These are phyloP conservation scores for Plantago coronopus DNA, from an alignment of 305 asterid species.

Conservation along the genomic window DNA sequence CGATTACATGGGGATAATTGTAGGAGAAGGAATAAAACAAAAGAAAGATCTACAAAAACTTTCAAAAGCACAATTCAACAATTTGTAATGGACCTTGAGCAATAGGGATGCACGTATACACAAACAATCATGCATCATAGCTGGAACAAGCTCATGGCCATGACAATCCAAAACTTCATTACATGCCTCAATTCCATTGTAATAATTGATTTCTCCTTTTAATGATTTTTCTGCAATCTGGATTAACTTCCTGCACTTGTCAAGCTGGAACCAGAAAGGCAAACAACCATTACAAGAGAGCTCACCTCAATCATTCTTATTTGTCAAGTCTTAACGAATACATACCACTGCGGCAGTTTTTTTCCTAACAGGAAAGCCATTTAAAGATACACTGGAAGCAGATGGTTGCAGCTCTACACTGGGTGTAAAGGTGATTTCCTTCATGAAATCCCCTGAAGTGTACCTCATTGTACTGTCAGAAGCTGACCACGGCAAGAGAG, in stretches of 20 bases:
- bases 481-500: conserved; percentile 37
- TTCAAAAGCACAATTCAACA: conserved; percentile 14
- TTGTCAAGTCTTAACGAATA: conserved; percentile 23
- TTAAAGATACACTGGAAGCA: conserved; percentile 36
- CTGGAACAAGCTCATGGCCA: conserved; percentile 62
- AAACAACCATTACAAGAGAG: conserved; percentile 25
- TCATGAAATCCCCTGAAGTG: conserved; percentile 58
- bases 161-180: conserved; percentile 79
- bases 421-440: conserved; percentile 54
- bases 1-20: conserved; percentile 7
- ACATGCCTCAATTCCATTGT: conserved; percentile 88
- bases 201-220: conserved; percentile 55
- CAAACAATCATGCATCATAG: conserved; percentile 66
- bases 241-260: conserved; percentile 71
- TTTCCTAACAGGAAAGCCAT: conserved; percentile 43
- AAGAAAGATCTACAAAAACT: conserved; percentile 15
- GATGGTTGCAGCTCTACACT: conserved; percentile 52
- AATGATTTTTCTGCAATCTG: conserved; percentile 69
- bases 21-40: conserved; percentile 8
- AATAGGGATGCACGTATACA: conserved; percentile 87
- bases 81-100: conserved; percentile 63
- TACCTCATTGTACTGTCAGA: conserved; percentile 58
- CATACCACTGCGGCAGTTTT: conserved; percentile 54
- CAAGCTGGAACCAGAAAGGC: conserved; percentile 45
- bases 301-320: neutral